Base-by-base conservation (phyloP, 2,329 filamentous ascomycete genomes). In the Cryphonectria japonica region DNA sequence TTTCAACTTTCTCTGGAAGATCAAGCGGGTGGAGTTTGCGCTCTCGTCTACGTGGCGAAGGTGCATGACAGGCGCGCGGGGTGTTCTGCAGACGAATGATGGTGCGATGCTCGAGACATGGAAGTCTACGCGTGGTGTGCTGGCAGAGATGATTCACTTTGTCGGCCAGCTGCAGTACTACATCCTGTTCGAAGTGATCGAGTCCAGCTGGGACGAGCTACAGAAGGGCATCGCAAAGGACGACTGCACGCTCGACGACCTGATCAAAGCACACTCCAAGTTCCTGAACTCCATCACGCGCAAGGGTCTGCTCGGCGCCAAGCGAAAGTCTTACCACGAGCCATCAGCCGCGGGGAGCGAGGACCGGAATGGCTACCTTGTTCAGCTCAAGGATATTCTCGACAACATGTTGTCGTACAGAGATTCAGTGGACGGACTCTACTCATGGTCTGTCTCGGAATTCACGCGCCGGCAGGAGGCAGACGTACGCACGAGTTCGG, bases 71-170 rank as follows among this genome's bases (percentile, higher is more conserved):
- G 96, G 96, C 61, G 90, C 95, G 3, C 89, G 96, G 72, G 94
- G 95, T n/a, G 94, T 98, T 0, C 87, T 99, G 8, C 91, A 92
- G 73, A 92, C 89, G 43, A 88, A 92, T 3, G 91, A 94, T 66
- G 79, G 83, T 3, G 88, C 88, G 72, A 89, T 97, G 34, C 88
- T 88, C 39, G 85, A 90, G 72, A 92, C 95, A 67, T 99, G 96
- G 96, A 98, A 97, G 79, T 90, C 88, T 19, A 97, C 95, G 5
- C 88, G 95, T 70, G 96, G 95, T 71, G 91, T 91, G 26, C 90
- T 98, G 52, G 95, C 95, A 16, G 97, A 99, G 81, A 99, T 99
- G 96, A 93, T 98, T 22, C 97, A 99, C 80, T 98, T 99, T 78
- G 91, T 98, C 77, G 94, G 94, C 74, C 96, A 99, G 81, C 87